Percentiles rank a stretch among this genome's conserved stretches.
These are phyloP conservation scores for Nidula niveotomentosa DNA, from an alignment of 1,284 basidiomycete species.

Conservation along the genomic window DNA sequence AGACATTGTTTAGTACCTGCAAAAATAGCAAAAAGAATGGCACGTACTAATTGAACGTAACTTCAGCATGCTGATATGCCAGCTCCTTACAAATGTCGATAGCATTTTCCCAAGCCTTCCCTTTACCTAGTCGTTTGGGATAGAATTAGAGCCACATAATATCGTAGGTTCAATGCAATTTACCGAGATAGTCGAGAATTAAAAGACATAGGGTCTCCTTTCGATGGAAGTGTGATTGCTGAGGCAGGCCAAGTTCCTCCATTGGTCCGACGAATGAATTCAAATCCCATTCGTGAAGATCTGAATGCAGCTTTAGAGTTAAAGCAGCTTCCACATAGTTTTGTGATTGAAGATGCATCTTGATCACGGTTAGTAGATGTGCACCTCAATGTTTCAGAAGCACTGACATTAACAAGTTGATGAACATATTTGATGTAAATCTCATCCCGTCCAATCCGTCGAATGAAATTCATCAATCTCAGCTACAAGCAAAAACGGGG, in stretches of 20 bases:
- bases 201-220: constrained; percentile 90
- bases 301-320: constrained; percentile 91
- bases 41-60: constrained; percentile 88
- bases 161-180: not conserved
- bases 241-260: constrained; percentile 84
- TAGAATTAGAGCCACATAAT: too few relatives aligned
- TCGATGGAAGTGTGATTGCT: constrained; percentile 92
- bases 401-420: constrained; percentile 83
- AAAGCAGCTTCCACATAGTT: constrained; percentile 93
- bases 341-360: constrained; percentile 85
- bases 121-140: constrained; percentile 61
- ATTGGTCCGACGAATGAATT: constrained; percentile 81
- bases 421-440: constrained; percentile 95
- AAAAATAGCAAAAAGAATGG: not conserved
- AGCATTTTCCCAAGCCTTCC: constrained; percentile 95
- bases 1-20: constrained; percentile 1
- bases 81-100: constrained; percentile 93
- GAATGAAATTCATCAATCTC: constrained; percentile 90
- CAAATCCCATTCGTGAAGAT: constrained; percentile 89
- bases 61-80: constrained; percentile 78
- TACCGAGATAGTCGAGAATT: constrained; percentile 86
- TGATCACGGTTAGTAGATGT: constrained; percentile 9
- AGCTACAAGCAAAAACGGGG: constrained; percentile 42
- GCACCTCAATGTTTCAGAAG: constrained; percentile 1
- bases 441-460: constrained; percentile 83